Conservation (phyloP, 768 basidiomycete genomes). For the Mycena belliarum region DNA sequence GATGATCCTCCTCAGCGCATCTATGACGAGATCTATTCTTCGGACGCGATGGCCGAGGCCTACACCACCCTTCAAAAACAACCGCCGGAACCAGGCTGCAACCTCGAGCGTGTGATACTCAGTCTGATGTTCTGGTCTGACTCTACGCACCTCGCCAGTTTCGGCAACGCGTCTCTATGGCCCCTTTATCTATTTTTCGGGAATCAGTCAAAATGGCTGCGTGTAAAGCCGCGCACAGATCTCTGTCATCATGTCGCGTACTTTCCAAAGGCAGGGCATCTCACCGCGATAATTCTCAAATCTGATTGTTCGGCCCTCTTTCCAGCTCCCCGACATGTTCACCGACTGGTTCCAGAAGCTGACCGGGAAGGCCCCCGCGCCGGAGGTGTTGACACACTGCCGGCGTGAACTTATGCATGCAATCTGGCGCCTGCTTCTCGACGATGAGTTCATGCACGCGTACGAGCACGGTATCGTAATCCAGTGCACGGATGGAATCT, state of each 20-base stretch:
- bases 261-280: background rate
- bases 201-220: conserved; percentile 30
- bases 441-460: conserved; percentile 1
- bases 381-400: conserved; percentile 1
- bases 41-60: conserved; percentile 10
- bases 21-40: conserved; percentile 26
- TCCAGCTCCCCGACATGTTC: background rate
- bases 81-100: background rate
- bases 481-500: background rate
- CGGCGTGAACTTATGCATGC: conserved; percentile 3
- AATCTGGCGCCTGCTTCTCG: background rate
- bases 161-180: background rate
- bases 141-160: conserved; percentile 21
- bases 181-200: conserved; percentile 12
- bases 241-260: conserved; percentile 2
- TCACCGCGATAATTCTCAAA: background rate
- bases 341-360: background rate
- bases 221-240: background rate
- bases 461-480: conserved; percentile 9
- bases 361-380: background rate
- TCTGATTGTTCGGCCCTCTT: background rate
- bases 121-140: conserved; percentile 25
- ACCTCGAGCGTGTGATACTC: conserved; percentile 8
- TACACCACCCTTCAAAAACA: background rate
- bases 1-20: conserved; percentile 12